Evolutionary conservation across 139 green algal genomes (phyloP).

Genomic region (Desmodesmus armatus): DNA sequence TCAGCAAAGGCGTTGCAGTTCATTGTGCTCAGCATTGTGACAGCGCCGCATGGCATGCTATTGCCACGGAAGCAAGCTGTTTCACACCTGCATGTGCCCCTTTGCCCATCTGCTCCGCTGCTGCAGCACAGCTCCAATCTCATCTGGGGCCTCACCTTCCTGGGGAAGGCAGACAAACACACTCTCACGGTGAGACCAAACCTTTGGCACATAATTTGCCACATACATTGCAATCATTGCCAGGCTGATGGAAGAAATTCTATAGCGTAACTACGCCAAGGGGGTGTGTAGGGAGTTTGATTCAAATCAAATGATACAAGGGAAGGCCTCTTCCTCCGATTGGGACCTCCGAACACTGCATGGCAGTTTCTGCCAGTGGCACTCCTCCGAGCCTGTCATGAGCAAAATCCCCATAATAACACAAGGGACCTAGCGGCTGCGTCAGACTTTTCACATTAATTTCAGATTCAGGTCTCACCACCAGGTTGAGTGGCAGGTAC

Average conservation of each 20-base stretch:
- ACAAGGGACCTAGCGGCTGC: too few relatives aligned
- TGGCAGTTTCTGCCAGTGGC: not conserved
- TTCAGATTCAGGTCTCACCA: too few relatives aligned
- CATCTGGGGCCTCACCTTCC: conserved; percentile 76
- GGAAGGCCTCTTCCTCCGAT: not conserved
- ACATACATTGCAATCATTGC: too few relatives aligned
- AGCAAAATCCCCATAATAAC: not conserved
- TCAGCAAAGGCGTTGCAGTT: not conserved
- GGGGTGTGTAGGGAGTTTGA: too few relatives aligned
- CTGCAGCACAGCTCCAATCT: conserved; percentile 81
- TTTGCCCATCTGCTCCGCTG: conserved; percentile 83
- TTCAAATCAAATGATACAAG: not conserved
- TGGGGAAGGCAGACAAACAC: not conserved
- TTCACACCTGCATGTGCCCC: conserved; percentile 40
- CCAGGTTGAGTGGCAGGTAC: conserved; percentile 82
- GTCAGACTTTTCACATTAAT: too few relatives aligned
- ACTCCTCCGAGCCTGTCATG: too few relatives aligned
- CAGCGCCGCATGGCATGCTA: not conserved
- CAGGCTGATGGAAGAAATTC: too few relatives aligned
- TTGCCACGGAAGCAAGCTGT: not conserved
- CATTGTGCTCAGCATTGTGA: not conserved
- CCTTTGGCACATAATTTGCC: too few relatives aligned
- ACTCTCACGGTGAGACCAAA: too few relatives aligned
- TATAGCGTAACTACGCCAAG: too few relatives aligned
- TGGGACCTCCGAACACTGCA: not conserved